Evolutionary conservation across 768 basidiomycete species (phyloP), one percentile per base, ranked within the genome.

Genomic region (Exidia glandulosa): DNA sequence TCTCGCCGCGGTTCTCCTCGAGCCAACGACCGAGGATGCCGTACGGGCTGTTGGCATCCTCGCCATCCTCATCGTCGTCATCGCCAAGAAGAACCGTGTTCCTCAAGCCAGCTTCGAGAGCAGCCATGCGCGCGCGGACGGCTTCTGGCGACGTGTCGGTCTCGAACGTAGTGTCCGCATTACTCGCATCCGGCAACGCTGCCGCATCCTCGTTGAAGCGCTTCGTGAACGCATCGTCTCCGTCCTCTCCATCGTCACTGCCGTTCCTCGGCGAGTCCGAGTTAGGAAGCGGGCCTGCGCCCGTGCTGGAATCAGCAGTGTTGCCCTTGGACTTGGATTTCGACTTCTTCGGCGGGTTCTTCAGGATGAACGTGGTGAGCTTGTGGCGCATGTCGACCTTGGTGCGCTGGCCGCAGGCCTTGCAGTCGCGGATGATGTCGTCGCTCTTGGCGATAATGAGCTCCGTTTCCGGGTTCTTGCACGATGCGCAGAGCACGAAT

Each of bases 391-490:
- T 96, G 72, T 98, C 94, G 64, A 98, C 81, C 45, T 79, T 84
- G 55, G 89, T 94, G 65, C 90, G 85, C 68, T 93, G 86, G 58
- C 96, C 96, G 67, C 96, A 99, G 30, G 96, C 96, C 75, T 98
- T 97, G 81, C 96, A 99, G 73, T 99, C 94, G 62, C 94, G 85
- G 64, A 88, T 83, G 70, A 98, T 93, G 65, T 88, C 83, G 67
- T 97, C 96, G 60, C 74, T 78, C 74, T 91, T 94, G 71, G 92
- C 84, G 70, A 99, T 83, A 76, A 92, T 74, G 50, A 97, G 84
- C 68, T 97, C 94, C 32, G 96, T 99, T 76, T 99, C 96, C 12
- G 96, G 96, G 71, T 99, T 99, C 78, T 98, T 97, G 88, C 96
- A 99, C 10, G 89, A 83, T 61, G 86, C 87, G 77, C 96, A 99